Evolutionary conservation across 495 filamentous ascomycete species (phyloP).

Genomic region (Penicillium subrubescens): DNA sequence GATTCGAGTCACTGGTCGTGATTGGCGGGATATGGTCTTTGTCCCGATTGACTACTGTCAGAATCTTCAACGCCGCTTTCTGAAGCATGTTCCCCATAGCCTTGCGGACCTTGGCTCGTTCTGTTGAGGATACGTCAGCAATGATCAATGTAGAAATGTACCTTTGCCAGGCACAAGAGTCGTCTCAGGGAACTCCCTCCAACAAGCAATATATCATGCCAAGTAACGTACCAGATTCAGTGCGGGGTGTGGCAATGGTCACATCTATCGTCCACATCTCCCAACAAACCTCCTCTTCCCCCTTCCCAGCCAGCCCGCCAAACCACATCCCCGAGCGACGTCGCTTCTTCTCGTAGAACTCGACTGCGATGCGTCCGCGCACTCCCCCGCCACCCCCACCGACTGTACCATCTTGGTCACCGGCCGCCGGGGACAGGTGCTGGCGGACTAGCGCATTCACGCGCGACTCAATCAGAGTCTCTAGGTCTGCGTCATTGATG

Average conservation of each 20-base stretch:
- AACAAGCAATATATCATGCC: not conserved
- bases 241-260: conserved; percentile 83
- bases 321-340: conserved; percentile 76
- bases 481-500: conserved; percentile 84
- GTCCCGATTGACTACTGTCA: conserved; percentile 79
- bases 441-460: conserved; percentile 73
- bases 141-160: not conserved
- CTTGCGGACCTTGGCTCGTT: conserved; percentile 80
- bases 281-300: conserved; percentile 94
- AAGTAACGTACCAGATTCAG: conserved; percentile 71
- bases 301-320: conserved; percentile 55
- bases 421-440: conserved; percentile 48
- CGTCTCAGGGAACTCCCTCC: not conserved
- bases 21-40: conserved; percentile 98
- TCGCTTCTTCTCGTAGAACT: conserved; percentile 93
- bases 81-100: conserved; percentile 87
- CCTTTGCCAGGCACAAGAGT: not conserved
- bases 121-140: conserved; percentile 43
- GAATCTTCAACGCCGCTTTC: conserved; percentile 83
- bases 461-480: conserved; percentile 89
- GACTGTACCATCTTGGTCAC: conserved; percentile 49
- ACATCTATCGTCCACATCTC: conserved; percentile 94
- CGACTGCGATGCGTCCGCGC: conserved; percentile 78
- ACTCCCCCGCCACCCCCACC: conserved; percentile 48
- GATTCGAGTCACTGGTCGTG: conserved; percentile 87